Conservation (phyloP, 176 grass and related monocot species). For the Oryza brachyantha region DNA sequence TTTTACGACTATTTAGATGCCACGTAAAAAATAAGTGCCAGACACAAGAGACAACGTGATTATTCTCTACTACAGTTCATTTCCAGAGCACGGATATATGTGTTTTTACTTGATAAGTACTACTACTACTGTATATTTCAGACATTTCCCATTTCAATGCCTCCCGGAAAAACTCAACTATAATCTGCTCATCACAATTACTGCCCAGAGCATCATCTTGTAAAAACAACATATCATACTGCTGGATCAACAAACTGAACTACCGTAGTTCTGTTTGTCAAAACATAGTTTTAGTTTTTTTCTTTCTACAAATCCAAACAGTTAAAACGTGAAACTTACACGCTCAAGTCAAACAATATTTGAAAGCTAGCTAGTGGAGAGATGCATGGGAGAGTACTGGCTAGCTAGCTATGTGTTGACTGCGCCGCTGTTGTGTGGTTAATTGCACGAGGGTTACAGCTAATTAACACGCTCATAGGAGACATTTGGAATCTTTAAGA, state of each 20-base stretch:
- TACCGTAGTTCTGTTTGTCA: not conserved
- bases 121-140: not conserved
- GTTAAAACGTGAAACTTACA: not conserved
- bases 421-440: not conserved
- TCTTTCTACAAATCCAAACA: not conserved
- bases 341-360: not conserved
- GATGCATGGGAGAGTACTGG: not conserved
- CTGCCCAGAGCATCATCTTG: not conserved
- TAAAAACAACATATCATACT: not conserved
- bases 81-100: not conserved
- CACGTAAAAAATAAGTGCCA: no score
- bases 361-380: not conserved
- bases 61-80: not conserved
- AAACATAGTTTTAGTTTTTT: not conserved
- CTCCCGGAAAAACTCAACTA: not conserved
- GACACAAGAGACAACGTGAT: no score
- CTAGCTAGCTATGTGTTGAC: not conserved
- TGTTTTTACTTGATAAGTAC: not conserved
- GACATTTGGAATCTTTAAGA: slow-evolving; percentile 37
- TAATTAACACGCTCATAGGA: not conserved
- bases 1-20: no score
- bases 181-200: not conserved
- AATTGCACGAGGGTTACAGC: slow-evolving; percentile 2
- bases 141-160: not conserved
- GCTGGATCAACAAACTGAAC: not conserved